Evolutionary conservation across 2,329 filamentous ascomycete species (phyloP).

Genomic region (Fusarium coffeatum): DNA sequence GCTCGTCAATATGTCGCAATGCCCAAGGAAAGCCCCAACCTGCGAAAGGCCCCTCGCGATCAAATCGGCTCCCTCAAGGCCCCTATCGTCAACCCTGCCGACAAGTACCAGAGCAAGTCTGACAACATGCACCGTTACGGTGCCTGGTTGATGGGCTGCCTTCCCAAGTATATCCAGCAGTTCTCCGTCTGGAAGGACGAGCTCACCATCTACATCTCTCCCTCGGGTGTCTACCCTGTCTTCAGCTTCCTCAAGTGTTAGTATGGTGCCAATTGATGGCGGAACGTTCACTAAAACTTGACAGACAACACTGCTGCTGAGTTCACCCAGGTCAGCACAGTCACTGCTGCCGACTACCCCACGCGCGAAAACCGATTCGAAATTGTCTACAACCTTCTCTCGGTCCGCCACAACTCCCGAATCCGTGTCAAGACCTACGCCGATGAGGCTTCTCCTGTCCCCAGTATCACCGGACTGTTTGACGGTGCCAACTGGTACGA

Average conservation of each 20-base stretch:
- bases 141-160: constrained; percentile 93
- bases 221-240: constrained; percentile 87
- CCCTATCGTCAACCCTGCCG: constrained; percentile 88
- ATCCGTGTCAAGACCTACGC: constrained; percentile 99
- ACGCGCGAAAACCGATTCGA: constrained; percentile 97
- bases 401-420: constrained; percentile 93
- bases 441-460: constrained; percentile 93
- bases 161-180: constrained; percentile 98
- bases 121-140: constrained; percentile 94
- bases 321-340: constrained; percentile 91
- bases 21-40: constrained; percentile 72
- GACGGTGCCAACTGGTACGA: constrained; percentile 99
- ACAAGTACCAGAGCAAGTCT: constrained; percentile 90
- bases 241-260: constrained; percentile 90
- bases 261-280: constrained; percentile 30
- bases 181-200: constrained; percentile 99
- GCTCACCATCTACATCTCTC: constrained; percentile 91
- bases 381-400: constrained; percentile 96
- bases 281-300: constrained; percentile 13
- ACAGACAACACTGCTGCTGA: constrained; percentile 94
- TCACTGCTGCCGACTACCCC: constrained; percentile 96
- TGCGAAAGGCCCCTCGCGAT: constrained; percentile 72
- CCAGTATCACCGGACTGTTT: constrained; percentile 85
- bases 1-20: constrained; percentile 63
- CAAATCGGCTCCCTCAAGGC: constrained; percentile 74